Percentiles rank a stretch among this genome's conserved stretches.
Conservation (phyloP, 2,329 filamentous ascomycete genomes). For the Sclerotinia glacialis region DNA sequence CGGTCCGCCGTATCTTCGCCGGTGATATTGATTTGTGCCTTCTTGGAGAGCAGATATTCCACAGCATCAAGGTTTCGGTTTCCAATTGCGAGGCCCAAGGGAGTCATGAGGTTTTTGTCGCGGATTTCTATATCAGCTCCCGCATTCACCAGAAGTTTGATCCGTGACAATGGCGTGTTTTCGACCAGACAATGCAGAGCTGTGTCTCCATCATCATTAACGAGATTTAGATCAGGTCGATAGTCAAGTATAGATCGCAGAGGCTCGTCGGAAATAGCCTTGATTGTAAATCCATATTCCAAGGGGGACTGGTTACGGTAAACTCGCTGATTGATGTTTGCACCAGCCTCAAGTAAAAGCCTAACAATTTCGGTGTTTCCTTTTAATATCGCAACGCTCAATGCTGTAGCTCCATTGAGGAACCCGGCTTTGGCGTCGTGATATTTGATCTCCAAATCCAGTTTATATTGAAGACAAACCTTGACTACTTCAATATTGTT, state of each 20-base stretch:
- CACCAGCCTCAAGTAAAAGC: slow-evolving; percentile 3
- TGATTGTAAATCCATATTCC: background rate
- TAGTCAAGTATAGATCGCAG: background rate
- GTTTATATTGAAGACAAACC: background rate
- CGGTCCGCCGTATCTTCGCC: background rate
- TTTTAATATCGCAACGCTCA: background rate
- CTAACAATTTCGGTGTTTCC: background rate
- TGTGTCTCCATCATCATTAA: background rate
- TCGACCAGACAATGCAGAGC: background rate
- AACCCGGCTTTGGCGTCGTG: accelerated
- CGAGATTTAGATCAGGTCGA: background rate
- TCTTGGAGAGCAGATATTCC: background rate
- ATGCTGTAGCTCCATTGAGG: background rate
- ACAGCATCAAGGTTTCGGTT: background rate
- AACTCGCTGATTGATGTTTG: background rate
- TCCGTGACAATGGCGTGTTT: background rate
- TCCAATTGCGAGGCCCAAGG: background rate
- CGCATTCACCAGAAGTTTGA: background rate
- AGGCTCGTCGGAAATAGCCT: background rate
- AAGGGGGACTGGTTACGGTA: background rate
- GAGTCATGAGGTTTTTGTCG: background rate
- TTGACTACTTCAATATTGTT: background rate
- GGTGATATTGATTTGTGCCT: background rate
- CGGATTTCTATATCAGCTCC: background rate
- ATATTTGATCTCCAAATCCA: background rate